Conservation (phyloP, 2,329 filamentous ascomycete genomes). For the Anthostomella pinea region DNA sequence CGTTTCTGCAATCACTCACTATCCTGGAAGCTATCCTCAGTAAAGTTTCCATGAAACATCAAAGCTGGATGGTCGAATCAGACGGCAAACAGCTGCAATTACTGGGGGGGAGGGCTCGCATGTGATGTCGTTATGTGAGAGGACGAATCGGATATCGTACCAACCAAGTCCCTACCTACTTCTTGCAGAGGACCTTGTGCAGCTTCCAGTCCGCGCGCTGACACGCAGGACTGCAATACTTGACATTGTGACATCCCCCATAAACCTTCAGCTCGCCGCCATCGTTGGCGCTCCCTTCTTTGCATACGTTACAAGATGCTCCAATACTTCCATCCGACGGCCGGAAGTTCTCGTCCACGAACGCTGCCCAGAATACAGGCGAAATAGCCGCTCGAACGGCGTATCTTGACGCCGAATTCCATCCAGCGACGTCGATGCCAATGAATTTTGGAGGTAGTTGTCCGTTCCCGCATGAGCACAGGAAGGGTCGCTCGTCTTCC, state of each 20-base stretch:
- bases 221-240: slow-evolving; percentile 26
- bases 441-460: slow-evolving; percentile 38
- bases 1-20: no score
- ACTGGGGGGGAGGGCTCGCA: no score
- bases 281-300: slow-evolving; percentile 2
- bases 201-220: slow-evolving; percentile 23
- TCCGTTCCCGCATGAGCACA: slow-evolving; percentile 47
- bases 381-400: slow-evolving; percentile 58
- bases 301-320: slow-evolving; percentile 2
- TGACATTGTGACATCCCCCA: slow-evolving; percentile 18
- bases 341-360: slow-evolving; percentile 4
- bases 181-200: slow-evolving; percentile 23
- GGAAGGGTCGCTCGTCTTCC: slow-evolving; percentile 31
- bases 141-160: no score
- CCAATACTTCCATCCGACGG: no score
- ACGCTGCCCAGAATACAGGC: slow-evolving; percentile 44
- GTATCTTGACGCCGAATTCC: slow-evolving; percentile 39
- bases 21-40: no score
- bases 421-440: slow-evolving; percentile 35
- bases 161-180: no score
- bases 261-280: slow-evolving; percentile 11
- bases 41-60: no score
- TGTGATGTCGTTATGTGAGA: no score
- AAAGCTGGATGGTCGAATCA: no score
- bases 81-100: no score